Percentiles rank a stretch among this genome's conserved stretches.
Evolutionary conservation across 2,329 filamentous ascomycete genomes (phyloP).

Genomic region (Alternaria metachromatica): DNA sequence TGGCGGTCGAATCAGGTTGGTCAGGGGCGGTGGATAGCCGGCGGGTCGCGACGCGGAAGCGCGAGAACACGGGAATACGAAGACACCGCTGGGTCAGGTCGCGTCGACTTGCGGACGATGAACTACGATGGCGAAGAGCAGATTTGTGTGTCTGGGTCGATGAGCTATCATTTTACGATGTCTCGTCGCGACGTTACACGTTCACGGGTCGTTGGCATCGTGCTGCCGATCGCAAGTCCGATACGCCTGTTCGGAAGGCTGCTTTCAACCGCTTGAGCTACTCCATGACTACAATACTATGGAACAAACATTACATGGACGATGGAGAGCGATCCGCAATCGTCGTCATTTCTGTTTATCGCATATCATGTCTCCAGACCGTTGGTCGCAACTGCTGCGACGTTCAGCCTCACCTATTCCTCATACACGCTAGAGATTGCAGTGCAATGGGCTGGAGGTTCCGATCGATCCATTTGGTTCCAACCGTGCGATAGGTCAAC

Average conservation of each 20-base stretch:
- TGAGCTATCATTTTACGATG: neutral
- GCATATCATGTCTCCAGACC: neutral
- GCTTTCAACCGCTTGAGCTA: neutral
- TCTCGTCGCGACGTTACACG: neutral
- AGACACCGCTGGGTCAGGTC: neutral
- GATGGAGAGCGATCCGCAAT: neutral
- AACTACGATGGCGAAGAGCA: neutral
- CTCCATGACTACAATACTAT: neutral
- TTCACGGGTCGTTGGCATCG: neutral
- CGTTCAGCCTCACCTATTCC: neutral
- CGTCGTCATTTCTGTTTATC: accelerated
- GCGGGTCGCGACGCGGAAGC: neutral
- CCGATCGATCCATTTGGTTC: too few species aligned
- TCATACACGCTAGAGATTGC: too few species aligned
- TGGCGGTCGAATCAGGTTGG: neutral
- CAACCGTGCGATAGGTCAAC: neutral
- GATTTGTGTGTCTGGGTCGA: neutral
- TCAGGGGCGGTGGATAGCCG: neutral
- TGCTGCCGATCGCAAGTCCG: neutral
- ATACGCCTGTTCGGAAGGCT: neutral
- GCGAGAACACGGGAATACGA: neutral
- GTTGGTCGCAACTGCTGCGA: neutral
- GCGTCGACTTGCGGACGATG: neutral
- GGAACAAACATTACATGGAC: neutral
- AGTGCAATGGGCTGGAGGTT: too few species aligned